Percentiles rank a stretch among this genome's conserved stretches.
Conservation (phyloP, 2,329 filamentous ascomycete genomes). For the Fonsecaea erecta region DNA sequence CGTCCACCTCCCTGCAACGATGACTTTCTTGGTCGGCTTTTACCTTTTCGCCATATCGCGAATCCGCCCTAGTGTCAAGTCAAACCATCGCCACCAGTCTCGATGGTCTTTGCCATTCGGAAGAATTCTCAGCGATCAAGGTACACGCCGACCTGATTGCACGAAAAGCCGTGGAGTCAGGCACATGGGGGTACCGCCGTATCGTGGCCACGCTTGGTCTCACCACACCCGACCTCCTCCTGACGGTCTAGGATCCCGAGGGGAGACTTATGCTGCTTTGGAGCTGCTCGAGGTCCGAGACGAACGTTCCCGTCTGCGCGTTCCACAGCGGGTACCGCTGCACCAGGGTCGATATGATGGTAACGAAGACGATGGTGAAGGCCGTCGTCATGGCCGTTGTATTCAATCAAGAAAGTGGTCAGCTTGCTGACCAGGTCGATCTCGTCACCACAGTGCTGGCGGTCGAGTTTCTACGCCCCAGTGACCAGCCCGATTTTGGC, state of each 20-base stretch:
- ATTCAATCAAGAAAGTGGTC: conserved; percentile 16
- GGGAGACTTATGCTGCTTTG: conserved; percentile 22
- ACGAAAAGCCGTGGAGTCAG: conserved; percentile 91
- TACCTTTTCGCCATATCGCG: too few relatives aligned
- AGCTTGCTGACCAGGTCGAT: conserved; percentile 21
- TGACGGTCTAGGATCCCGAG: conserved; percentile 57
- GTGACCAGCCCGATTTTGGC: conserved; percentile 22
- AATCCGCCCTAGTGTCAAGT: too few relatives aligned
- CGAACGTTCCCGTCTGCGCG: conserved; percentile 19
- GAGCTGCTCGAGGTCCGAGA: conserved; percentile 24
- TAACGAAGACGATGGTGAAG: conserved; percentile 28
- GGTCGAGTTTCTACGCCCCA: conserved; percentile 19
- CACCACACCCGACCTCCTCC: conserved; percentile 82
- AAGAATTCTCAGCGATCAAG: too few relatives aligned
- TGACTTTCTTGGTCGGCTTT: too few relatives aligned
- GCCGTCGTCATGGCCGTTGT: conserved; percentile 23
- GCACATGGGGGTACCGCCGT: conserved; percentile 78
- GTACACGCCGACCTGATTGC: conserved; percentile 94
- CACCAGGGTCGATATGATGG: conserved; percentile 23
- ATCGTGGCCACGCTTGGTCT: conserved; percentile 82
- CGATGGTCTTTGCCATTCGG: too few relatives aligned
- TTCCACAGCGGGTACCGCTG: conserved; percentile 22
- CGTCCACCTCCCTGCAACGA: too few relatives aligned
- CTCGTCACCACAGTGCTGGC: conserved; percentile 2
- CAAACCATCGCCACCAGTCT: too few relatives aligned